Evolutionary conservation across 2,329 filamentous ascomycete species (phyloP).

Genomic region (Diaporthe aspalathi): DNA sequence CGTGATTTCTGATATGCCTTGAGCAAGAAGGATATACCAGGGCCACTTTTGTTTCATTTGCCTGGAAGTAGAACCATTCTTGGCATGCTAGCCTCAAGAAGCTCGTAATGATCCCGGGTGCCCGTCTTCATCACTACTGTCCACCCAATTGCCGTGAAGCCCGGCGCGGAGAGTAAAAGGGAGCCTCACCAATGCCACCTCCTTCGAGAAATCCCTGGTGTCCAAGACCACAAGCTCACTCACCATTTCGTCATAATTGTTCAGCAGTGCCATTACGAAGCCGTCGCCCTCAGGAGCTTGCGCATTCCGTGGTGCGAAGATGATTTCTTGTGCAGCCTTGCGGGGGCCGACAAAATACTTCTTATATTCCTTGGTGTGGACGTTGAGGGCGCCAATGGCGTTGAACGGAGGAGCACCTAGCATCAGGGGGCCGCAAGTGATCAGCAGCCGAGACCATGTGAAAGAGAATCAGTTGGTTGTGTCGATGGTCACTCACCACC

Average conservation of each 20-base stretch:
- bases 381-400: not conserved
- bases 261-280: not conserved
- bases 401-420: not conserved
- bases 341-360: not conserved
- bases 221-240: slow-evolving; percentile 1
- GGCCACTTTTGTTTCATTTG: not conserved
- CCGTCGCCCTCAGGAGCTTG: not conserved
- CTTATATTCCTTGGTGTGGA: not conserved
- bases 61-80: not conserved
- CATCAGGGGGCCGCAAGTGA: not conserved
- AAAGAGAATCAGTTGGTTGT: not conserved
- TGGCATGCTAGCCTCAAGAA: not conserved
- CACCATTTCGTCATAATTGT: not conserved
- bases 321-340: slow-evolving; percentile 1
- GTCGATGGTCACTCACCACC: not conserved
- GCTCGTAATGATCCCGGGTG: not conserved
- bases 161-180: not conserved
- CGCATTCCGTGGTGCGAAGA: not conserved
- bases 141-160: not conserved
- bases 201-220: not conserved
- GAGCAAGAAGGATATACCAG: not conserved
- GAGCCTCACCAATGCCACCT: not conserved
- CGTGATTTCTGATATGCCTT: not conserved
- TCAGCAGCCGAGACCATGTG: not conserved
- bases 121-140: not conserved